A percentile compares a stretch with the other conserved stretches of the same genome.
phyloP scores from a whole-genome alignment of 2,329 filamentous ascomycete genomes.

The Fusarium continuum region DNA sequence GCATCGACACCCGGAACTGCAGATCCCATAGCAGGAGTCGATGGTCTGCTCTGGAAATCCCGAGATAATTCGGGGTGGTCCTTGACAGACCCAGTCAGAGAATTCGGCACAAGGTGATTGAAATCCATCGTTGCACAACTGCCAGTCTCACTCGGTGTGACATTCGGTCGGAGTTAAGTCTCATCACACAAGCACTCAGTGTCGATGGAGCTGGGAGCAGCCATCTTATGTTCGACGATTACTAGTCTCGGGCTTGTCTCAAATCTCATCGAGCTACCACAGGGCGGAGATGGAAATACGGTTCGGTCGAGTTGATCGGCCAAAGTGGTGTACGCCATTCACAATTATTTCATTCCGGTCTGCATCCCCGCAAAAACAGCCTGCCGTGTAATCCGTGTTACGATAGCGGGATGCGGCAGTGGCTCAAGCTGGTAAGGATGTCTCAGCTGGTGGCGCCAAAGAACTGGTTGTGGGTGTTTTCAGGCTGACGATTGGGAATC shows the following conservation, averaged over 20 bases:
- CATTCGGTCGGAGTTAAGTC: not conserved
- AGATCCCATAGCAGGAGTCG: constrained; percentile 36
- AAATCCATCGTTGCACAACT: constrained; percentile 37
- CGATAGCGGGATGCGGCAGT: constrained; percentile 9
- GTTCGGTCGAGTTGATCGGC: not conserved
- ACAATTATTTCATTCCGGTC: constrained; percentile 17
- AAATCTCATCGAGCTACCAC: constrained; percentile 11
- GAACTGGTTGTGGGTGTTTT: constrained; percentile 15
- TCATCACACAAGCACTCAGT: not conserved
- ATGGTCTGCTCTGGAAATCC: constrained; percentile 37
- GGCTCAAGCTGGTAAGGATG: constrained; percentile 29
- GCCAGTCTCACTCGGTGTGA: not conserved
- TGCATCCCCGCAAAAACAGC: constrained; percentile 9
- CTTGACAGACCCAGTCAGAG: constrained; percentile 23
- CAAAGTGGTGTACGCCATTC: not conserved
- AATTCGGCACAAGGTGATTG: constrained; percentile 37
- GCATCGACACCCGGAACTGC: constrained; percentile 14
- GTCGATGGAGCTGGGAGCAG: constrained; percentile 3
- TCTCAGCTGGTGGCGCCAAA: constrained; percentile 26
- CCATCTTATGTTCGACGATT: constrained; percentile 20
- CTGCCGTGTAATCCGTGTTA: not conserved
- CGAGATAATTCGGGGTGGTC: constrained; percentile 18
- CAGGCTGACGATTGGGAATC: not conserved
- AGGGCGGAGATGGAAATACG: not conserved
- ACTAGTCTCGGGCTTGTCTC: constrained; percentile 22